Base-by-base conservation (phyloP, 2,329 filamentous ascomycete species). In the Fusarium caatingaense region DNA sequence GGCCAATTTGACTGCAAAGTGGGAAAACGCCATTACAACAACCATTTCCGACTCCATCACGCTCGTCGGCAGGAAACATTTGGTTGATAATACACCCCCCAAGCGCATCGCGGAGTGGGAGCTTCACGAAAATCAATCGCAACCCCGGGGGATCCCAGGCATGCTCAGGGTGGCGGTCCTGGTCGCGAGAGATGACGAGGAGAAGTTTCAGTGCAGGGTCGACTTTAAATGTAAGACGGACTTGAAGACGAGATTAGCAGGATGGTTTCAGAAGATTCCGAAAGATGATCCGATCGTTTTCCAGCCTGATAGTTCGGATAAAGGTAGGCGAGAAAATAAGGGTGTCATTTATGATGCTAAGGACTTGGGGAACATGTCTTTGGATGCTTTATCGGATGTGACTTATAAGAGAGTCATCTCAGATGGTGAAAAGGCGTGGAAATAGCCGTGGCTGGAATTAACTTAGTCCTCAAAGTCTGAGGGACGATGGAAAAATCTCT, bases 261-360 rank as follows among this genome's bases (percentile, higher is more conserved):
- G 5, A 18, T 10, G 5, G 30, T 4, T 13, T n/a, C 13, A 21
- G 8, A 56, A 40, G 15, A 48, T 56, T 10, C 53, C 42, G 2
- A 56, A 48, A 8, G 42, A 56, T 8, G 30, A 56, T 7, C 53
- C 42, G 1, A 48, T 56, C 2, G n/a, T 56, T 9, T 56, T 56
- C n/a, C 53, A 56, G 21, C 53, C 53, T 6, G n/a, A 48, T 23
- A 13, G 16, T 8, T 18, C 0, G n/a, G 42, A 56, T 48, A 20
- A 15, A 7, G 53, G 53, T 4, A 48, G 6, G 8, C 42, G 53
- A 3, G 12, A 13, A 2, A 48, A 48, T 23, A 40, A 4, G 6
- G 37, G 28, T n/a, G 53, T 48, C 18, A 40, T 10, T 4, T 56
- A 56, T 10, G 53, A n/a, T 3, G 21, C 7, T 4, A 21, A 56